Evolutionary conservation across 2,329 filamentous ascomycete genomes (phyloP), one percentile per base, ranked within the genome.

Genomic region (Aspergillus candidus): DNA sequence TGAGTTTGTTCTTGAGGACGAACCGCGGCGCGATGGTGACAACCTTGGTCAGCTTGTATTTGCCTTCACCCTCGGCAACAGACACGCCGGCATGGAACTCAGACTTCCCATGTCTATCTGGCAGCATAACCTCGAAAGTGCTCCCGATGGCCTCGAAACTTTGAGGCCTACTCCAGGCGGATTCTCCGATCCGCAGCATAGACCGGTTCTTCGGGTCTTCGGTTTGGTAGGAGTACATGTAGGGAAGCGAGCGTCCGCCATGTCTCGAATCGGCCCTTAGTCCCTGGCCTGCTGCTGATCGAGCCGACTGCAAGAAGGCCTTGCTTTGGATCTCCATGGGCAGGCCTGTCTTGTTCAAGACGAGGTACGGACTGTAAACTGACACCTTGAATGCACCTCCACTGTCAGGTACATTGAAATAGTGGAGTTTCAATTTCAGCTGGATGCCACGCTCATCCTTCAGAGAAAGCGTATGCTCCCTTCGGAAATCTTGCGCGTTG

Each of bases 121-220:
- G 84, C 30, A 98, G 75, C 30, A 93, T 79, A 31, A 95, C 86
- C 56, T 96, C 90, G 12, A 88, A 84, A 1, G 85, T 89, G 58
- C 91, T 97, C 29, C 93, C 93, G 52, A 98, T 93, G 14, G 93
- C 93, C 61, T 98, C 94, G 57, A 98, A 95, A 76, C 88, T 96
- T 63, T 97, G 91, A 1, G 91, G 88, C 62, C 93, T 95, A 70
- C 93, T 97, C 94, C 93, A 98, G 48, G 83, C 80, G 1, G 93
- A 96, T 43, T 94, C 86, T 4, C 86, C 88, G 33, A 96, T 80
- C 68, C 88, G 94, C 47, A 98, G 72, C 35, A 94, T 72, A 6
- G 88, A 89, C 53, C 93, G 82, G 64, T 98, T 98, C 56, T 88
- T 88, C 55, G 87, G 86, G 59, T 98, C 93, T 52, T 95, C 86